phyloP scores from a whole-genome alignment of 192 early-diverging fungal genomes.

The Funneliformis mosseae region DNA sequence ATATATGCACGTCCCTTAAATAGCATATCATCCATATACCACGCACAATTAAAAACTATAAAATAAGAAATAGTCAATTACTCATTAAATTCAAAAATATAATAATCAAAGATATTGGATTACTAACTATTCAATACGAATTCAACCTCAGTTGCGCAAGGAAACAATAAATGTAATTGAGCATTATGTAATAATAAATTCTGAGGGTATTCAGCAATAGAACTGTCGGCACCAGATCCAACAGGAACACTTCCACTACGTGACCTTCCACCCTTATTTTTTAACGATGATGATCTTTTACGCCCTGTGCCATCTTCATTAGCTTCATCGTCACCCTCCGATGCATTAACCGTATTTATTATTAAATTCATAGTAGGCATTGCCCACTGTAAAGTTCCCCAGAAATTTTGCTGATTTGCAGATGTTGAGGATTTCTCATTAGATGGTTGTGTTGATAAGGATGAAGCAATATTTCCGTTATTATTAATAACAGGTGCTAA shows the following conservation, averaged over 20 bases:
- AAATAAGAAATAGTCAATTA: slow-evolving; percentile 40
- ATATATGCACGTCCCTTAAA: slow-evolving; percentile 57
- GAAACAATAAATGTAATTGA: slow-evolving; percentile 36
- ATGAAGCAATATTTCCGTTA: neutral
- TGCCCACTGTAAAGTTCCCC: slow-evolving; percentile 18
- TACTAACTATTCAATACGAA: slow-evolving; percentile 39
- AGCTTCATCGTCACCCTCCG: slow-evolving; percentile 1
- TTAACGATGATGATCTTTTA: neutral
- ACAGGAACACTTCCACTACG: slow-evolving; percentile 1
- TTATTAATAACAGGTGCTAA: neutral
- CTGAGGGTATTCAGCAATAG: slow-evolving; percentile 13
- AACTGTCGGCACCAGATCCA: slow-evolving; percentile 5
- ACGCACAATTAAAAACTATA: slow-evolving; percentile 35
- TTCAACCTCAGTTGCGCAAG: slow-evolving; percentile 29
- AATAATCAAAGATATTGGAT: neutral
- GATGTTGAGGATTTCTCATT: slow-evolving; percentile 2
- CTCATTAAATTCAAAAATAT: neutral
- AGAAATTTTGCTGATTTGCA: slow-evolving; percentile 15
- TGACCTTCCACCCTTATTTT: slow-evolving; percentile 1
- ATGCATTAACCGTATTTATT: slow-evolving; percentile 13
- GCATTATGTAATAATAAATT: slow-evolving; percentile 7
- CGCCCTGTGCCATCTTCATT: neutral
- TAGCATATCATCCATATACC: slow-evolving; percentile 37
- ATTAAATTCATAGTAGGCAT: slow-evolving; percentile 24
- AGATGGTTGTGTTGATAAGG: neutral